phyloP scores from a whole-genome alignment of 768 basidiomycete genomes.

The Xanthoconium purpureum region DNA sequence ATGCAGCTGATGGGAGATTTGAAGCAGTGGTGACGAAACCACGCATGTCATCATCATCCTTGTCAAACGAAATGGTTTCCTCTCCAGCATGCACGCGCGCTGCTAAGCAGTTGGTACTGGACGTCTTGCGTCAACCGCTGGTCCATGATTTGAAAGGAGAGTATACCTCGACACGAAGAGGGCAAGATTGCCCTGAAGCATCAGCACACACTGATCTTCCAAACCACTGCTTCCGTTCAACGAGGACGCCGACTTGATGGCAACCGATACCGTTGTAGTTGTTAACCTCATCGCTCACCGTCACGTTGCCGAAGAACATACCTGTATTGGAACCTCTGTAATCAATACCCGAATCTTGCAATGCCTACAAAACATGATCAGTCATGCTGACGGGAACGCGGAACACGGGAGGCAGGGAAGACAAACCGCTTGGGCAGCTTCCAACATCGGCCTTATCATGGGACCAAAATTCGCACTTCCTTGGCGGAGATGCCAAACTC shows the following conservation, averaged over 20 bases:
- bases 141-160: background rate
- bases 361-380: slow-evolving; percentile 17
- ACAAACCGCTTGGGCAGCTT: slow-evolving; percentile 31
- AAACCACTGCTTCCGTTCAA: slow-evolving; percentile 38
- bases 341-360: slow-evolving; percentile 48
- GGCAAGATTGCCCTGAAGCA: slow-evolving; percentile 74
- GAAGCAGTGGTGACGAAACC: slow-evolving; percentile 91
- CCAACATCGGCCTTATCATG: slow-evolving; percentile 29
- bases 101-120: slow-evolving; percentile 75
- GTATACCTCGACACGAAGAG: slow-evolving; percentile 85
- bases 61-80: slow-evolving; percentile 85
- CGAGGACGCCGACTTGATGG: slow-evolving; percentile 1
- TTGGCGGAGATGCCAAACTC: slow-evolving; percentile 35
- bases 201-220: slow-evolving; percentile 79
- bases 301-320: slow-evolving; percentile 36
- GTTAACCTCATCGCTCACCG: slow-evolving; percentile 28
- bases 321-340: slow-evolving; percentile 43
- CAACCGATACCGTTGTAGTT: slow-evolving; percentile 30
- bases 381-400: background rate
- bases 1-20: slow-evolving; percentile 88
- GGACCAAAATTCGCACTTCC: slow-evolving; percentile 32
- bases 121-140: no score
- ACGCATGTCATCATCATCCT: slow-evolving; percentile 95
- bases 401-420: no score
- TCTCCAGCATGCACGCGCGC: slow-evolving; percentile 62